A percentile compares a stretch with the other conserved stretches of the same genome.
These are phyloP conservation scores for Solanum rostratum DNA, from an alignment of 257 asterid genomes.

Conservation along the genomic window DNA sequence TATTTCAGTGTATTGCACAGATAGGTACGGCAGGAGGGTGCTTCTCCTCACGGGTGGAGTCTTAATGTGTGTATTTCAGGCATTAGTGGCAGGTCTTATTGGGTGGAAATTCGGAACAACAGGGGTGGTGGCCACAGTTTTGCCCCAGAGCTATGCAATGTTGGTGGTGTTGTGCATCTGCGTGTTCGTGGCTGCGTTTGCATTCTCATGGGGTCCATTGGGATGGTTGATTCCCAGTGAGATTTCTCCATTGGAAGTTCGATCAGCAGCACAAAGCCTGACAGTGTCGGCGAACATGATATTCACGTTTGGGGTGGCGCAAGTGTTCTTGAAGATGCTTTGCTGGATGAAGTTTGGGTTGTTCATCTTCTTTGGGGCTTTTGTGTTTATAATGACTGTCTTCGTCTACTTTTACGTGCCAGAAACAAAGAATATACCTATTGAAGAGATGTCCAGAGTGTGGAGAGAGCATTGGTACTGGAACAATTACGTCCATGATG, in stretches of 20 bases:
- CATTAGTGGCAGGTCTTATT: constrained; percentile 4
- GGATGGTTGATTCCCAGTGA: constrained; percentile 30
- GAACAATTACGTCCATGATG: neutral
- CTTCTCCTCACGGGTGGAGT: neutral
- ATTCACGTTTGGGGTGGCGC: constrained; percentile 13
- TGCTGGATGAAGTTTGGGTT: constrained; percentile 16
- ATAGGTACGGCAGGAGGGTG: neutral
- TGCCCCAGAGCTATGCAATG: neutral
- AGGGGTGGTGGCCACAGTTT: neutral
- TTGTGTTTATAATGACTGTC: constrained; percentile 12
- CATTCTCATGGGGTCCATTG: constrained; percentile 30
- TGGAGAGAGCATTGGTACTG: neutral
- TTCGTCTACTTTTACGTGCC: constrained; percentile 8
- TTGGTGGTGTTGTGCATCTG: constrained; percentile 6
- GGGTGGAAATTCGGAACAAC: constrained; percentile 4
- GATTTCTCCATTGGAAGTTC: constrained; percentile 14
- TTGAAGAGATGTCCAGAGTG: neutral
- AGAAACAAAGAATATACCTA: constrained; percentile 18
- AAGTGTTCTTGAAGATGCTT: constrained; percentile 2
- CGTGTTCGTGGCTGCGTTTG: constrained; percentile 11
- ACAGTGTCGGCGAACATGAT: constrained; percentile 6
- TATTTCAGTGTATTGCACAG: neutral
- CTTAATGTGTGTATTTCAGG: constrained; percentile 20
- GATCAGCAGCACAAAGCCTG: neutral
- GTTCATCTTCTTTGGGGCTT: constrained; percentile 10